Percentiles rank a stretch among this genome's conserved stretches.
phyloP scores from a whole-genome alignment of 106 monocot species.

The Chionographis japonica region DNA sequence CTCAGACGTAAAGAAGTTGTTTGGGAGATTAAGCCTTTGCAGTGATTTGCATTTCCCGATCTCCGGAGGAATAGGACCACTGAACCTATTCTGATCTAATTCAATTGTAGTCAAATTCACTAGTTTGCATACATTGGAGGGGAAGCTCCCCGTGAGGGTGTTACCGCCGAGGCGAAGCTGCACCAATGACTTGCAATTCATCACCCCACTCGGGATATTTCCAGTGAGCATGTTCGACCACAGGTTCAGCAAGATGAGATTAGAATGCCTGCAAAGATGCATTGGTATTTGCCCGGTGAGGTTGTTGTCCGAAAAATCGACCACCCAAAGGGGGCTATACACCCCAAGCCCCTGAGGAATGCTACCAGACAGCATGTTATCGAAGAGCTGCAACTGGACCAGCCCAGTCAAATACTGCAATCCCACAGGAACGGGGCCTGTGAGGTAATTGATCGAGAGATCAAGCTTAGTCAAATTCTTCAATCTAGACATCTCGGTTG shows the following conservation, averaged over 20 bases:
- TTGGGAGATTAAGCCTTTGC: conserved; percentile 63
- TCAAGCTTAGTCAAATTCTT: conserved; percentile 83
- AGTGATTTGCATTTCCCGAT: conserved; percentile 64
- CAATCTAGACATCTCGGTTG: conserved; percentile 47
- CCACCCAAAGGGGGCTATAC: conserved; percentile 80
- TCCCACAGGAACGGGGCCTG: conserved; percentile 57
- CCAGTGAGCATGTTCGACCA: conserved; percentile 72
- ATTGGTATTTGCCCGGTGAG: conserved; percentile 69
- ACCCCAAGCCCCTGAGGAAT: conserved; percentile 73
- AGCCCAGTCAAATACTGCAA: conserved; percentile 67
- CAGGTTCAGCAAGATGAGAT: conserved; percentile 73
- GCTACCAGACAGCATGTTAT: conserved; percentile 68
- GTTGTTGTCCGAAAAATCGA: conserved; percentile 84
- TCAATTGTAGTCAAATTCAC: conserved; percentile 64
- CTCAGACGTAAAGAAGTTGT: conserved; percentile 63
- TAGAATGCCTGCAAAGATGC: conserved; percentile 65
- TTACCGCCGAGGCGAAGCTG: conserved; percentile 81
- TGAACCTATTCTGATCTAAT: conserved; percentile 75
- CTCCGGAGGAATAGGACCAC: conserved; percentile 71
- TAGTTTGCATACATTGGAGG: conserved; percentile 64
- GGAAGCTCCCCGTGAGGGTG: conserved; percentile 78
- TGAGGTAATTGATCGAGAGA: conserved; percentile 81
- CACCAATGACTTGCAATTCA: conserved; percentile 69
- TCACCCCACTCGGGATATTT: conserved; percentile 61
- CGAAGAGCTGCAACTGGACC: conserved; percentile 74